Evolutionary conservation across 2,329 filamentous ascomycete genomes (phyloP), one percentile per base, ranked within the genome.

Genomic region (Sporothrix variecibatus): DNA sequence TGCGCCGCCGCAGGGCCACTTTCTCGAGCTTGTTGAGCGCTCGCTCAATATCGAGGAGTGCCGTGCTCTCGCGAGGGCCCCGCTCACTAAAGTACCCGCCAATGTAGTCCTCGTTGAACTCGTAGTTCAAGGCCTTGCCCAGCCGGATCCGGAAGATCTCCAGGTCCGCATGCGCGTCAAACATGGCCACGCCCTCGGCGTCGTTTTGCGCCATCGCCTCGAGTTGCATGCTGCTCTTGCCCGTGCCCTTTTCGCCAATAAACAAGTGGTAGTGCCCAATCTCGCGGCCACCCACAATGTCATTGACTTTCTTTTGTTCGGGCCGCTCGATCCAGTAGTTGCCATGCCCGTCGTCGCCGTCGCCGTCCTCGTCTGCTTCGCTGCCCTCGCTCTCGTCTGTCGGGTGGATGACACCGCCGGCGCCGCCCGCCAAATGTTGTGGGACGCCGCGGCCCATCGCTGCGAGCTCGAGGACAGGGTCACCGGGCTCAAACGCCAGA

Each of bases 11-110:
- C 74, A 99, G 84, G 0, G 96, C 96, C 8, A 98, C 94, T 82
- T 99, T 99, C 80, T 99, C 96, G 12, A 99, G 85, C 83, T 99
- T 99, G 86, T 99, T 99, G 81, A 99, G 92, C 0, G 96, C 96
- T 38, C 96, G 90, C 81, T 99, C 96, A 76, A 99, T 98, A 81
- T 99, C 96, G 1, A 99, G 87, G 46, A 99, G 85, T 4, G 96
- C 94, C 0, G 94, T 97, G 2, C 94, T 95, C 79, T 99, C 96
- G 60, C 96, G 89, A 0, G 96, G 96, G 0, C 96, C 96, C 40
- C 93, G 90, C 79, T 99, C 97, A 75, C 93, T 97, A 82, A 99
- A 99, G 75, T 99, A 92, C 6, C 93, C 94, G 62, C 96, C 96
- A 76, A 99, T 98, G 80, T 97, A 98, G 84, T 99, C 96, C 84